Percentiles rank a stretch among this genome's conserved stretches.
Conservation (phyloP, 352 stramenopile genomes). For the Thraustotheca clavata region DNA sequence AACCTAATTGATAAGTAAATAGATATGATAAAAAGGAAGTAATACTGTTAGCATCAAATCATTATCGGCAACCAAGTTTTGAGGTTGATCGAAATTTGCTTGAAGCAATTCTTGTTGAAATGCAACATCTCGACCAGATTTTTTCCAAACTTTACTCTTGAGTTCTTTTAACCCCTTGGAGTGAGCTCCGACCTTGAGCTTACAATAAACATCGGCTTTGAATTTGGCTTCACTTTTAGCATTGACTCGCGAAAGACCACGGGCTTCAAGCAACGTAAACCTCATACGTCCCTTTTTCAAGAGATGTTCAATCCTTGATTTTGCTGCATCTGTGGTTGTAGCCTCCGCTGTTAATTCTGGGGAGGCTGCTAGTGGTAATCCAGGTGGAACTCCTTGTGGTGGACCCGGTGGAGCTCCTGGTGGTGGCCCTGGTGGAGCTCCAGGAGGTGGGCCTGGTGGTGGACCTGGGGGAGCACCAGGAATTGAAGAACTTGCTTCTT, state of each 20-base stretch:
- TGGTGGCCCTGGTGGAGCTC: conserved; percentile 37
- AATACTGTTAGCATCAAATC: conserved; percentile 42
- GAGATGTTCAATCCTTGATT: conserved; percentile 29
- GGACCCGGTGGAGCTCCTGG: conserved; percentile 40
- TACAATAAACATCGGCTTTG: conserved; percentile 73
- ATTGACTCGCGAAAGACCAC: conserved; percentile 48
- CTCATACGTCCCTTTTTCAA: conserved; percentile 55
- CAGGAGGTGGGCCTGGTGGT: conserved; percentile 32
- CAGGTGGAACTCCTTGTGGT: conserved; percentile 37
- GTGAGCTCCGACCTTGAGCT: conserved; percentile 62
- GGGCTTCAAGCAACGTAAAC: conserved; percentile 63
- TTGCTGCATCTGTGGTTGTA: conserved; percentile 25
- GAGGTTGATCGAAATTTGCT: conserved; percentile 78
- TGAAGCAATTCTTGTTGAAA: conserved; percentile 81
- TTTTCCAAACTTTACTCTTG: conserved; percentile 81
- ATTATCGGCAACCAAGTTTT: conserved; percentile 55
- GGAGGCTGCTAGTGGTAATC: neutral
- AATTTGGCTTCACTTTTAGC: conserved; percentile 36
- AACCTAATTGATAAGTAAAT: conserved; percentile 33
- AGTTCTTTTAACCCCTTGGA: conserved; percentile 52
- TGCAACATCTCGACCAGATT: conserved; percentile 56
- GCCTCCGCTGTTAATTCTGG: neutral
- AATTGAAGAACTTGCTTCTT: conserved; percentile 4
- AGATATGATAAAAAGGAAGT: neutral
- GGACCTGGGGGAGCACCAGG: conserved; percentile 22